Percentiles rank a stretch among this genome's conserved stretches.
phyloP scores from a whole-genome alignment of 805 yeast species.

The Scheffersomyces ergatensis region DNA sequence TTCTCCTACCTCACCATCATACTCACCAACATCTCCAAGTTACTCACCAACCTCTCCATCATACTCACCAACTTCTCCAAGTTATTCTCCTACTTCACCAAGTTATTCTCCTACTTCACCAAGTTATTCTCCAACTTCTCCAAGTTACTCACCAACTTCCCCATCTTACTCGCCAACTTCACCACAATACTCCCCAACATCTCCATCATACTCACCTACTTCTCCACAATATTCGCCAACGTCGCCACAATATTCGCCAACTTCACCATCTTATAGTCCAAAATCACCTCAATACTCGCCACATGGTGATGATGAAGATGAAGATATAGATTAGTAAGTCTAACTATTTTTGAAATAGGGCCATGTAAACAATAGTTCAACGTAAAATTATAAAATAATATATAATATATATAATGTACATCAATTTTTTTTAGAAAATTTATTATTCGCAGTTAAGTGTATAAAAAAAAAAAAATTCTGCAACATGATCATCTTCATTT shows the following conservation, averaged over 20 bases:
- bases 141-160: constrained; percentile 58
- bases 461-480: too few species aligned
- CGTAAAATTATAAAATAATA: too few species aligned
- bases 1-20: constrained; percentile 73
- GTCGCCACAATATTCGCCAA: constrained; percentile 55
- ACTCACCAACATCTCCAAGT: constrained; percentile 61
- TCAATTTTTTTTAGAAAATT: too few species aligned
- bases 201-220: constrained; percentile 72
- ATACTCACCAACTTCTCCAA: constrained; percentile 49
- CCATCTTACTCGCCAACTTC: constrained; percentile 66
- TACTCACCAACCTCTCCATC: constrained; percentile 74
- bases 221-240: constrained; percentile 70
- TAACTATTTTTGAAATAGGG: too few species aligned
- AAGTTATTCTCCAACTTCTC: constrained; percentile 71
- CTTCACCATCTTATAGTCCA: constrained; percentile 79
- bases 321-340: too few species aligned
- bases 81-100: constrained; percentile 70
- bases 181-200: constrained; percentile 73
- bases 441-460: too few species aligned
- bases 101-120: constrained; percentile 79
- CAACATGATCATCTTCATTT: too few species aligned
- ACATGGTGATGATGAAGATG: too few species aligned
- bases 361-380: too few species aligned
- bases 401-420: too few species aligned
- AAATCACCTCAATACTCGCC: constrained; percentile 65